A percentile compares a stretch with the other conserved stretches of the same genome.
phyloP scores from a whole-genome alignment of 371 early-diverging fungal species.

The Chytridium lagenaria region DNA sequence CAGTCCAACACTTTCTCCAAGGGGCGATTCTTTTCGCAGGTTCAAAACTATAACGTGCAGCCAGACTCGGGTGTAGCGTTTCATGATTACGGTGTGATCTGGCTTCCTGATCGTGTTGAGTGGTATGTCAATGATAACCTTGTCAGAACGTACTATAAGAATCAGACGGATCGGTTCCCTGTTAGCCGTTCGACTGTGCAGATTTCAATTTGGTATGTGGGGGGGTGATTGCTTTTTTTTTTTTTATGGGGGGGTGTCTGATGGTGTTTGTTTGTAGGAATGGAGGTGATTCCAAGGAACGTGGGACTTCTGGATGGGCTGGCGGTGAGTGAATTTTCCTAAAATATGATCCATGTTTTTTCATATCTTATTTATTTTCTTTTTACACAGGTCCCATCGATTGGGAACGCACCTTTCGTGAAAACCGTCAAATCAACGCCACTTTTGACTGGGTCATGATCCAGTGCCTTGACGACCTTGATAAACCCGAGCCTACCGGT shows the following conservation, averaged over 20 bases:
- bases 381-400: not conserved
- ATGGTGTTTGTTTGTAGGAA: too few species aligned
- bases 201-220: not conserved
- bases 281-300: not conserved
- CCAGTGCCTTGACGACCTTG: constrained; percentile 3
- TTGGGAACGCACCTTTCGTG: not conserved
- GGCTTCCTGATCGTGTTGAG: constrained; percentile 1
- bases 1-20: constrained; percentile 11
- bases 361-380: not conserved
- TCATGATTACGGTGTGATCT: constrained; percentile 8
- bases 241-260: too few species aligned
- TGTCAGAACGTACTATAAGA: not conserved
- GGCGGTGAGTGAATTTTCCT: constrained; percentile 5
- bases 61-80: not conserved
- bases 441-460: constrained; percentile 11
- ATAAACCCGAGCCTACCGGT: not conserved
- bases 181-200: constrained; percentile 5
- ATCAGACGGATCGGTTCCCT: not conserved
- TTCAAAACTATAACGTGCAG: not conserved
- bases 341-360: too few species aligned
- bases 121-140: constrained; percentile 3
- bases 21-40: not conserved
- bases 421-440: constrained; percentile 5
- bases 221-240: not conserved
- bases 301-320: constrained; percentile 7